A percentile compares a stretch with the other conserved stretches of the same genome.
Conservation (phyloP, 768 basidiomycete genomes). For the Lentinula edodes region DNA sequence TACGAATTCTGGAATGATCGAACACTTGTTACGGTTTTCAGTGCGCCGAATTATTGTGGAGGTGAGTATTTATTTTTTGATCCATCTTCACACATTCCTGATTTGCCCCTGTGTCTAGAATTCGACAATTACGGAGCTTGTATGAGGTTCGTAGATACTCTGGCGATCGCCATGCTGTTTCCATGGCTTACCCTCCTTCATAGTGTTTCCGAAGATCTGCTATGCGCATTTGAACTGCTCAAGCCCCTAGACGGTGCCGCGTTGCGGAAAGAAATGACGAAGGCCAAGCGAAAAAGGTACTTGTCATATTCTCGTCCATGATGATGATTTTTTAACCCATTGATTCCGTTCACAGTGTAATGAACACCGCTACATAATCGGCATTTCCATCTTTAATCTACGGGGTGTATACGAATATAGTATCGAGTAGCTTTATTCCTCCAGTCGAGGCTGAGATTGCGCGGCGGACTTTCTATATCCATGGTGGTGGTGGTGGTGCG, state of each 20-base stretch:
- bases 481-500: not conserved
- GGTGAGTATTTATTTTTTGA: constrained; percentile 47
- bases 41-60: constrained; percentile 95
- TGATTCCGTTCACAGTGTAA: constrained; percentile 9
- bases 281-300: constrained; percentile 94
- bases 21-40: constrained; percentile 97
- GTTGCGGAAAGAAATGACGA: constrained; percentile 96
- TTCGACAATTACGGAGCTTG: constrained; percentile 95
- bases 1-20: constrained; percentile 99
- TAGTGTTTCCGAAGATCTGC: constrained; percentile 92
- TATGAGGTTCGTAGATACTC: constrained; percentile 61
- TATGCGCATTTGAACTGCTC: constrained; percentile 96
- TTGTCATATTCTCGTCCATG: not conserved
- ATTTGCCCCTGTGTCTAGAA: constrained; percentile 38
- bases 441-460: not conserved
- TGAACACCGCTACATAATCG: constrained; percentile 26
- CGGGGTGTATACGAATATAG: constrained; percentile 20
- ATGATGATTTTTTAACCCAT: not conserved
- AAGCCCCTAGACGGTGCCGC: constrained; percentile 95
- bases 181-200: constrained; percentile 7
- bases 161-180: not conserved
- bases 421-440: constrained; percentile 9
- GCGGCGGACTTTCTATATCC: not conserved
- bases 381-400: constrained; percentile 1
- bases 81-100: constrained; percentile 12